A percentile compares a stretch with the other conserved stretches of the same genome.
These are phyloP conservation scores for Coemansia sp. DNA, from an alignment of 192 early-diverging fungal species.

Conservation along the genomic window DNA sequence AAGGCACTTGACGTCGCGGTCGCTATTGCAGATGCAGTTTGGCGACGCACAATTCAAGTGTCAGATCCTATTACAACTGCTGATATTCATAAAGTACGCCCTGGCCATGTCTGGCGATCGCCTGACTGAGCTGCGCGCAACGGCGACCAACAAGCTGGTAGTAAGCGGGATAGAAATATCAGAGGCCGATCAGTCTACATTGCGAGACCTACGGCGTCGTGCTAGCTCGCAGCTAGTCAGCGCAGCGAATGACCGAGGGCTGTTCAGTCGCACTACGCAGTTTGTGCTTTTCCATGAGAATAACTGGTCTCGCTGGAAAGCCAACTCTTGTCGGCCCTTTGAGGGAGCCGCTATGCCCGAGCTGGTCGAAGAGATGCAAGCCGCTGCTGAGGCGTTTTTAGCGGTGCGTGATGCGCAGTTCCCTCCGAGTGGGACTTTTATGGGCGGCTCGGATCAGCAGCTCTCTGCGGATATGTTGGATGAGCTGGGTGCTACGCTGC, in stretches of 20 bases:
- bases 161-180: conserved; percentile 45
- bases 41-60: conserved; percentile 82
- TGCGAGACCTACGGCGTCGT: conserved; percentile 56
- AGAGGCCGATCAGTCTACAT: conserved; percentile 58
- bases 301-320: conserved; percentile 86
- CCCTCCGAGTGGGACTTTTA: not conserved
- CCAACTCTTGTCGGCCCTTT: conserved; percentile 74
- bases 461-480: conserved; percentile 11
- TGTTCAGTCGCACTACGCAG: conserved; percentile 68
- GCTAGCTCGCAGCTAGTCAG: conserved; percentile 59
- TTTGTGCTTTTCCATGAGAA: conserved; percentile 74
- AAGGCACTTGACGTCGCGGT: conserved; percentile 39
- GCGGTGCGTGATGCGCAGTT: conserved; percentile 12
- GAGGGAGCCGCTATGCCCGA: conserved; percentile 60
- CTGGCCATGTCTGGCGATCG: conserved; percentile 59
- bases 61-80: conserved; percentile 82
- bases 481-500: conserved; percentile 30
- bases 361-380: conserved; percentile 47
- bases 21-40: conserved; percentile 63
- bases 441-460: conserved; percentile 14
- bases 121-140: conserved; percentile 50
- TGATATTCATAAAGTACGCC: conserved; percentile 86
- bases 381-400: conserved; percentile 30
- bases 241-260: conserved; percentile 62
- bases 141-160: conserved; percentile 65